Percentiles rank a stretch among this genome's conserved stretches.
phyloP scores from a whole-genome alignment of 345 rosid genomes.

The Euphorbia peplus region DNA sequence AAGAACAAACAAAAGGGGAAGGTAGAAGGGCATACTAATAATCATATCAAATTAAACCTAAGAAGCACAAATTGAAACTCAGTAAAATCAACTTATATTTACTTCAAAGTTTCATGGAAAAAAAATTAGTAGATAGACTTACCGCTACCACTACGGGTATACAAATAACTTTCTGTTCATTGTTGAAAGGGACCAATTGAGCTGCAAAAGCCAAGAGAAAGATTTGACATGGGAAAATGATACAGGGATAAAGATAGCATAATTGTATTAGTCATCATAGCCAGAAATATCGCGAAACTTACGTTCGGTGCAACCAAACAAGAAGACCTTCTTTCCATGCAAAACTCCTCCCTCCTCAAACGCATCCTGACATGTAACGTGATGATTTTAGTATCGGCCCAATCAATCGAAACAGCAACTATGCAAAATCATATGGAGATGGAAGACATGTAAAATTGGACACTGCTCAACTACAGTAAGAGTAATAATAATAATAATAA shows the following conservation, averaged over 20 bases:
- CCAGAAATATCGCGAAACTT: constrained; percentile 30
- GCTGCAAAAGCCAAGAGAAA: constrained; percentile 52
- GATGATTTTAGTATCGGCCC: constrained; percentile 6
- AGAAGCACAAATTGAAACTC: neutral
- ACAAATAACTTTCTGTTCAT: constrained; percentile 42
- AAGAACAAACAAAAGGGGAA: neutral
- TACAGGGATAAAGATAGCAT: neutral
- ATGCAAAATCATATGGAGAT: neutral
- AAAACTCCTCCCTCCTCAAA: constrained; percentile 88
- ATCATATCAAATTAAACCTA: neutral
- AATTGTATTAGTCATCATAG: neutral
- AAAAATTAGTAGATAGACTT: constrained; percentile 33
- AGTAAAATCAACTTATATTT: neutral
- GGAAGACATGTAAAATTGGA: neutral
- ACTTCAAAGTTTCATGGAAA: neutral
- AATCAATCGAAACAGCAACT: constrained; percentile 1
- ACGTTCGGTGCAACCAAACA: constrained; percentile 95
- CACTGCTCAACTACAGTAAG: neutral
- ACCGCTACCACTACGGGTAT: constrained; percentile 89
- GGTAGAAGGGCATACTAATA: neutral
- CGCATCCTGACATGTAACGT: constrained; percentile 49
- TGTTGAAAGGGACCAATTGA: constrained; percentile 69
- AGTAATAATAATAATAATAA: constrained; percentile 2
- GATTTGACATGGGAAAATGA: neutral
- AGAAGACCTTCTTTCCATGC: constrained; percentile 65